Conservation (phyloP, 2,329 filamentous ascomycete species). For the Diaporthe eres region DNA sequence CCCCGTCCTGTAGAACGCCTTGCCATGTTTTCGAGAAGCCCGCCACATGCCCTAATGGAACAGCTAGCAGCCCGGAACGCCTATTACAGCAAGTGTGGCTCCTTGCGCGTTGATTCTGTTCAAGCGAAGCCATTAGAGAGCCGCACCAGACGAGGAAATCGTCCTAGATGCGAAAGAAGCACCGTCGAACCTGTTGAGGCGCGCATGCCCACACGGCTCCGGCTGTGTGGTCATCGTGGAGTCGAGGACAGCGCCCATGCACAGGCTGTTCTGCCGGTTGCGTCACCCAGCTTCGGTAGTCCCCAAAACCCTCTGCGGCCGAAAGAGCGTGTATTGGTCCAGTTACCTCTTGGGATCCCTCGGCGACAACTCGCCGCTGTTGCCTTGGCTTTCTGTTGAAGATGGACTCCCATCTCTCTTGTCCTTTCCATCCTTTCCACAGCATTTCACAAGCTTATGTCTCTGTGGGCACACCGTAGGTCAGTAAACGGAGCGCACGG, state of each 20-base stretch:
- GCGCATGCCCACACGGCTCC: background rate
- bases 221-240: background rate
- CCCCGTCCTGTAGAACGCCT: slow-evolving; percentile 25
- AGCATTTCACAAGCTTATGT: slow-evolving; percentile 76
- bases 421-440: slow-evolving; percentile 57
- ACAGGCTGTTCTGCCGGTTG: background rate
- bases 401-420: slow-evolving; percentile 40
- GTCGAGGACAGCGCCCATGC: background rate
- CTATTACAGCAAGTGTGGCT: background rate
- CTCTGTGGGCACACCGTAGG: slow-evolving; percentile 58
- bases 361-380: slow-evolving; percentile 41
- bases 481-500: slow-evolving; percentile 3
- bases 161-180: background rate
- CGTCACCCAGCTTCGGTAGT: background rate
- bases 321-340: background rate
- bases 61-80: slow-evolving; percentile 8
- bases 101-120: background rate
- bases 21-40: slow-evolving; percentile 30
- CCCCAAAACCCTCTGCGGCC: background rate
- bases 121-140: background rate
- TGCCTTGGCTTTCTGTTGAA: slow-evolving; percentile 39
- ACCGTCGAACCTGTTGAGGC: background rate
- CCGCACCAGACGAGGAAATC: background rate
- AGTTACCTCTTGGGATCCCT: slow-evolving; percentile 40
- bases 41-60: slow-evolving; percentile 16